These are phyloP conservation scores for Tilletia walkeri DNA, from an alignment of 1,284 basidiomycete genomes.

Conservation along the genomic window DNA sequence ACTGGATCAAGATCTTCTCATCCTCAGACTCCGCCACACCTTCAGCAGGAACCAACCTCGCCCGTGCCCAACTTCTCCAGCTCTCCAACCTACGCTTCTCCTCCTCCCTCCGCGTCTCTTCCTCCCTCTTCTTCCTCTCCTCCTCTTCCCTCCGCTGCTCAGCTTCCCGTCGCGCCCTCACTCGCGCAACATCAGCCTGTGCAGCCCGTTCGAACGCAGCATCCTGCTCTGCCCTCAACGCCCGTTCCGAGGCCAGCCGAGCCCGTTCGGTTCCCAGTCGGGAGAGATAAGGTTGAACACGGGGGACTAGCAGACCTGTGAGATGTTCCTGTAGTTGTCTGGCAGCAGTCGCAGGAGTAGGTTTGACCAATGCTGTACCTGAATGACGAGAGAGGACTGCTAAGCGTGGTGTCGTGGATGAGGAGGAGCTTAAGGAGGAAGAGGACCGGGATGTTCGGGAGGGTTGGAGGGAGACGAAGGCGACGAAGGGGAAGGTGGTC, in stretches of 20 bases:
- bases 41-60: conserved; percentile 36
- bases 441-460: conserved; percentile 27
- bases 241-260: conserved; percentile 37
- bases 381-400: conserved; percentile 44
- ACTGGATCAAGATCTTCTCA: conserved; percentile 29
- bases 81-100: conserved; percentile 17
- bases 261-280: conserved; percentile 35
- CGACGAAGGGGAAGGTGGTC: conserved; percentile 87
- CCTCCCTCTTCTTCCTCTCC: conserved; percentile 36
- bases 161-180: background rate
- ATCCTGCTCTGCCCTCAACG: conserved; percentile 43
- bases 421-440: background rate
- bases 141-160: conserved; percentile 21
- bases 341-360: conserved; percentile 31
- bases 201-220: conserved; percentile 33
- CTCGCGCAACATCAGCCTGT: conserved; percentile 1
- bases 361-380: conserved; percentile 32
- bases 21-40: conserved; percentile 18
- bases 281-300: conserved; percentile 36
- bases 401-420: conserved; percentile 29
- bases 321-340: conserved; percentile 36
- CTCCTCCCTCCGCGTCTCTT: conserved; percentile 25
- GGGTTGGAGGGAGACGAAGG: conserved; percentile 83
- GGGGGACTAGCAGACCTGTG: conserved; percentile 39
- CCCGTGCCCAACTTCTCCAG: conserved; percentile 44